A percentile compares a stretch with the other conserved stretches of the same genome.
Conservation (phyloP, 1,284 basidiomycete genomes). For the Ustilago shanxiensis region DNA sequence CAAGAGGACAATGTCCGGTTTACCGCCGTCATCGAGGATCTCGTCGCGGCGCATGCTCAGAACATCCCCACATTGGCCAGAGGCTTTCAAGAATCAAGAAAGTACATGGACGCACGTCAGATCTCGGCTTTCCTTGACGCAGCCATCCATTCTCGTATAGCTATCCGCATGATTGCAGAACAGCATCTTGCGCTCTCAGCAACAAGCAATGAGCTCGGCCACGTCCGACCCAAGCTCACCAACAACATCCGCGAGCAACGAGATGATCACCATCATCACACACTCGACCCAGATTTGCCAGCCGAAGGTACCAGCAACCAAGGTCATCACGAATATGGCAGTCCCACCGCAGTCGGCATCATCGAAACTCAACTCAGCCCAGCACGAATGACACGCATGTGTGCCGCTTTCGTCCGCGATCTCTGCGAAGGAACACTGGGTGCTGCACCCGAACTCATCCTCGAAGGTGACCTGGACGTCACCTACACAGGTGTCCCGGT, state of each 20-base stretch:
- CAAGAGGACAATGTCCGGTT: slow-evolving; percentile 80
- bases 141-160: slow-evolving; percentile 86
- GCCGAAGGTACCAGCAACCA: slow-evolving; percentile 25
- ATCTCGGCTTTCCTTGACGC: slow-evolving; percentile 84
- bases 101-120: slow-evolving; percentile 83
- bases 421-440: slow-evolving; percentile 89
- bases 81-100: slow-evolving; percentile 87
- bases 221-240: slow-evolving; percentile 8
- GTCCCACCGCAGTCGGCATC: slow-evolving; percentile 63
- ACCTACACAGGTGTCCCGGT: slow-evolving; percentile 82
- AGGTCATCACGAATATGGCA: slow-evolving; percentile 43
- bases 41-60: slow-evolving; percentile 84
- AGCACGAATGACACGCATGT: slow-evolving; percentile 69
- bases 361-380: slow-evolving; percentile 60
- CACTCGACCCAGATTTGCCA: slow-evolving; percentile 45
- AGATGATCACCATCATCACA: slow-evolving; percentile 15
- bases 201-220: slow-evolving; percentile 23
- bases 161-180: slow-evolving; percentile 88
- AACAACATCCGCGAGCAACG: slow-evolving; percentile 9
- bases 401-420: slow-evolving; percentile 81
- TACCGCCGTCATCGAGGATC: slow-evolving; percentile 77
- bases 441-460: slow-evolving; percentile 73
- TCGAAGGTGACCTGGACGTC: slow-evolving; percentile 52
- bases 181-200: slow-evolving; percentile 82
- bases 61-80: slow-evolving; percentile 90